Base-by-base conservation (phyloP, 768 basidiomycete species). In the Boletus huronensis region DNA sequence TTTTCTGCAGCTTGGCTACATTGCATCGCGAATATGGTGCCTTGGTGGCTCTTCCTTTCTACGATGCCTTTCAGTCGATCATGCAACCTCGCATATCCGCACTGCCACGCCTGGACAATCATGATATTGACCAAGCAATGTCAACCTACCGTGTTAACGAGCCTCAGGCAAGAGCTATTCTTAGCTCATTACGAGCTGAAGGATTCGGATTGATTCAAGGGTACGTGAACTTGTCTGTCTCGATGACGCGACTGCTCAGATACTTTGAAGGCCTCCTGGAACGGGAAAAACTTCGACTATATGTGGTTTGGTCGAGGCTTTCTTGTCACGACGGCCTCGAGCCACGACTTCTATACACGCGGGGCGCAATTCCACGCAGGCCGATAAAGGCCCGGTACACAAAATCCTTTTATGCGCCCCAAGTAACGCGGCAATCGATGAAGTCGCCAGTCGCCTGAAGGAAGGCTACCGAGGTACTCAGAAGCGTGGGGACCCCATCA, bases 211-310 rank as follows among this genome's bases (percentile, higher is more conserved):
- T 99, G 29, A 94, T 99, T 52, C 97, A 99, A 80, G 97, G 97
- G 96, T 95, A 65, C 51, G 77, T 60, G n/a, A 59, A 21, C 13
- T 45, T 45, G 21, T 42, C 3, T 6, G 3, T 62, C 39, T 31
- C n/a, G n/a, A 38, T 53, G 29, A 17, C 26, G 42, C 40, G 40
- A 45, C 26, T 40, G 10, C 39, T 50, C 5, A 58, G 8, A 46
- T 48, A 26, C 36, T 19, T 47, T 26, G 58, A 95, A 69, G 96
- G 23, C 97, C 97, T 34, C 97, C 97, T 2, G 97, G 97, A 51
- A 99, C 97, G 0, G 97, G 97, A 13, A 99, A 99, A 74, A 99
- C 97, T 9, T 96, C 92, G 21, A 99, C 97, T 1, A 98, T 99
- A 58, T 93, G 93, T 61, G 93, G 92, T 21, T 78, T 99, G n/a